Base-by-base conservation (phyloP, 768 basidiomycete genomes). In the Collybiopsis confluens region DNA sequence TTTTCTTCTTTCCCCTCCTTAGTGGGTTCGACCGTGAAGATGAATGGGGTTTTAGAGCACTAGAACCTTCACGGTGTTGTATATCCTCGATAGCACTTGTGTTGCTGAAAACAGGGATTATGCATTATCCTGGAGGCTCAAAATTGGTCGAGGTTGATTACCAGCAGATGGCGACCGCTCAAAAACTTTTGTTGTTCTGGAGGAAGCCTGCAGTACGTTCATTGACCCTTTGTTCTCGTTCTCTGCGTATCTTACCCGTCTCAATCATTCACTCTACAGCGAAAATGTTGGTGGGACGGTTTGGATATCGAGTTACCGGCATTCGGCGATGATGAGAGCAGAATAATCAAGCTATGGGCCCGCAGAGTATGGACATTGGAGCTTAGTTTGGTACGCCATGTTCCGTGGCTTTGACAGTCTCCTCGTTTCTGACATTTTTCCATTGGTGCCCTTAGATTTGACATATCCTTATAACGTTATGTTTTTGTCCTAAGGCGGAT, bases 231-330 rank as follows among this genome's bases (percentile, higher is more conserved):
- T n/a, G n/a, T n/a, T n/a, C n/a, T n/a, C n/a, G n/a, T n/a, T n/a
- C n/a, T n/a, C n/a, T n/a, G n/a, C n/a, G n/a, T n/a, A n/a, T n/a
- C n/a, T n/a, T n/a, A n/a, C n/a, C n/a, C n/a, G n/a, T n/a, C n/a
- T n/a, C n/a, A n/a, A n/a, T n/a, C n/a, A 30, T 20, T 33, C n/a
- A 28, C 13, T 59, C 54, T 54, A n/a, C 56, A 98, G 95, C 79
- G 97, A 38, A 98, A 99, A 74, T 98, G 96, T 71, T 99, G 97
- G 97, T 99, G 97, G 97, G 97, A 99, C 62, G 96, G 96, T 10
- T 77, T 94, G 36, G 93, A 96, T 59, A 84, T 96, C 18, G 90
- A 97, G 51, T 65, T 98, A 40, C 82, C 88, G 7, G 75, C 78
- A 3, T 66, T 74, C 1, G 82, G 73, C 3, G 77, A 77, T 35